These are phyloP conservation scores for Penicillium flavigenum DNA, from an alignment of 495 filamentous ascomycete species.

Conservation along the genomic window DNA sequence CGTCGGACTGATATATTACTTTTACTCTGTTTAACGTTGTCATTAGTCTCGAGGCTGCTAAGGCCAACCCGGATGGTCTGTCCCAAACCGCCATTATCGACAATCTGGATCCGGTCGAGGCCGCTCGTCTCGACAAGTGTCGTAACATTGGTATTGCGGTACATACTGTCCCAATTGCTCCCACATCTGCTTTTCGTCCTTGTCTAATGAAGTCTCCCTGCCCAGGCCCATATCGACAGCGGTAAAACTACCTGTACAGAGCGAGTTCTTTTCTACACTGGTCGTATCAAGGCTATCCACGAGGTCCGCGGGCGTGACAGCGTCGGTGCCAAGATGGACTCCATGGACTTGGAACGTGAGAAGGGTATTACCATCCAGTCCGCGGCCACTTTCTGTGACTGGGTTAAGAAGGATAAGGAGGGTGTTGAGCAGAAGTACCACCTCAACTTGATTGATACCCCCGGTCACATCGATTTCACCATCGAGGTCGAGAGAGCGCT, in stretches of 20 bases:
- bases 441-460: constrained; percentile 98
- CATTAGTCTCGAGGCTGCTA: constrained; percentile 59
- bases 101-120: constrained; percentile 73
- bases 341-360: constrained; percentile 97
- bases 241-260: constrained; percentile 98
- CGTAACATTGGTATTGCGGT: constrained; percentile 99
- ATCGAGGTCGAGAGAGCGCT: constrained; percentile 98
- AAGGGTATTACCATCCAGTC: constrained; percentile 99
- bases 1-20: background rate
- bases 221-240: constrained; percentile 94
- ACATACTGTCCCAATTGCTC: constrained; percentile 26
- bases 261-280: constrained; percentile 97
- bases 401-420: constrained; percentile 76
- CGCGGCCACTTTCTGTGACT: constrained; percentile 96
- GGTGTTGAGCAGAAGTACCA: constrained; percentile 87
- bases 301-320: constrained; percentile 95
- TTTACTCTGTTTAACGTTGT: constrained; percentile 11
- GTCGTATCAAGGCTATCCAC: constrained; percentile 93
- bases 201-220: constrained; percentile 17
- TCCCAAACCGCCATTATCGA: constrained; percentile 68
- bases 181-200: background rate
- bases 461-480: constrained; percentile 98
- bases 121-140: constrained; percentile 69
- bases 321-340: constrained; percentile 99
- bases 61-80: constrained; percentile 56